A percentile compares a stretch with the other conserved stretches of the same genome.
These are phyloP conservation scores for Geranium brycei DNA, from an alignment of 345 rosid genomes.

Conservation along the genomic window DNA sequence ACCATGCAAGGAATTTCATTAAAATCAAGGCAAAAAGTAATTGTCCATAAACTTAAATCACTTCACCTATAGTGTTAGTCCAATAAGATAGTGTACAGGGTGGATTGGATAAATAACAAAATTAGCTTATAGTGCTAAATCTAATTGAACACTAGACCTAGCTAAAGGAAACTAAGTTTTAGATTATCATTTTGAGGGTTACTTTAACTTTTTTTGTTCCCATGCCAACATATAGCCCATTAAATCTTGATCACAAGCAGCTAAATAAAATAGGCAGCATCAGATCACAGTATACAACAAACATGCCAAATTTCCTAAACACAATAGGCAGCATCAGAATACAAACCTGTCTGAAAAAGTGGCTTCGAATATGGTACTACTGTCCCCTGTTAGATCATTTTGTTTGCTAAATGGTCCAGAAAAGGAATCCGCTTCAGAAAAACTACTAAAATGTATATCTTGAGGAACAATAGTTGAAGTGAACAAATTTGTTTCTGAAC, in stretches of 20 bases:
- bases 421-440: constrained; percentile 28
- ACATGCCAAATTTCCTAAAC: background rate
- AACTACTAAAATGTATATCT: constrained; percentile 24
- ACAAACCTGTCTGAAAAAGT: constrained; percentile 37
- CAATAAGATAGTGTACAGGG: background rate
- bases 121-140: background rate
- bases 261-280: background rate
- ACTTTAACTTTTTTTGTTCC: background rate
- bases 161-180: background rate
- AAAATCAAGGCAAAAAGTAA: too few species aligned
- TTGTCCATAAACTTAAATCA: background rate
- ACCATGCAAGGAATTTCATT: background rate
- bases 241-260: background rate
- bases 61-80: background rate
- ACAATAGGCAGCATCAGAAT: constrained; percentile 1
- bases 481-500: constrained; percentile 25
- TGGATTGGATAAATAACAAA: background rate
- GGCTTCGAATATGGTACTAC: constrained; percentile 20
- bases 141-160: background rate
- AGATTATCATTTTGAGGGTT: background rate
- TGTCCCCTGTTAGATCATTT: constrained; percentile 17
- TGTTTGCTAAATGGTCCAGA: constrained; percentile 19
- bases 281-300: background rate
- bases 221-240: background rate
- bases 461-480: constrained; percentile 12